These are phyloP conservation scores for Sanguinoderma infundibulare DNA, from an alignment of 1,284 basidiomycete species.

Conservation along the genomic window DNA sequence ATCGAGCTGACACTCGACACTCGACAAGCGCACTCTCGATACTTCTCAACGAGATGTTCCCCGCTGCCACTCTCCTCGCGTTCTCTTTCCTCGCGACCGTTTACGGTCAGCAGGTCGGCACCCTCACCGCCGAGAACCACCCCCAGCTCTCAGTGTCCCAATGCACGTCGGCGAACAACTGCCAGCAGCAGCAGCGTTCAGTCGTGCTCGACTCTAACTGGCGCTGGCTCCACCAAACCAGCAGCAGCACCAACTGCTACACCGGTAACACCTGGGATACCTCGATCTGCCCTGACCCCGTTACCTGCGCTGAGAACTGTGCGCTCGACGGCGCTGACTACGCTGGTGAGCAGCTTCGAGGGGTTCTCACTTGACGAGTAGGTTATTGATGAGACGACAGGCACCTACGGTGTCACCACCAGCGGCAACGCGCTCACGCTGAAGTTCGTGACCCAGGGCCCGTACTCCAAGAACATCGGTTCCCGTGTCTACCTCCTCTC, in stretches of 20 bases:
- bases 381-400: conserved; percentile 14
- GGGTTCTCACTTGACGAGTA: no score
- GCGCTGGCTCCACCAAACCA: conserved; percentile 42
- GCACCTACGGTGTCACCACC: conserved; percentile 45
- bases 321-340: conserved; percentile 66
- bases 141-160: conserved; percentile 36
- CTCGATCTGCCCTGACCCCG: conserved; percentile 40
- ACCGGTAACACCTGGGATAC: conserved; percentile 41
- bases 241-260: conserved; percentile 49
- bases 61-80: conserved; percentile 30
- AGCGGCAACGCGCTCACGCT: conserved; percentile 41
- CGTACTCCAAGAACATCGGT: conserved; percentile 38
- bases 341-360: conserved; percentile 31
- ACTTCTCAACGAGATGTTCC: conserved; percentile 30
- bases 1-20: conserved; percentile 22
- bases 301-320: conserved; percentile 51
- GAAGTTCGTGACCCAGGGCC: conserved; percentile 39
- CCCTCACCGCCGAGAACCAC: conserved; percentile 39
- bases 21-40: conserved; percentile 18
- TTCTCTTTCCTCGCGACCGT: conserved; percentile 32
- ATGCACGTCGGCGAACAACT: conserved; percentile 28
- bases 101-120: conserved; percentile 40
- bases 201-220: conserved; percentile 44
- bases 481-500: conserved; percentile 50
- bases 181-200: conserved; percentile 26